phyloP scores from a whole-genome alignment of 2,329 filamentous ascomycete species.

The Ascochyta rabiei region DNA sequence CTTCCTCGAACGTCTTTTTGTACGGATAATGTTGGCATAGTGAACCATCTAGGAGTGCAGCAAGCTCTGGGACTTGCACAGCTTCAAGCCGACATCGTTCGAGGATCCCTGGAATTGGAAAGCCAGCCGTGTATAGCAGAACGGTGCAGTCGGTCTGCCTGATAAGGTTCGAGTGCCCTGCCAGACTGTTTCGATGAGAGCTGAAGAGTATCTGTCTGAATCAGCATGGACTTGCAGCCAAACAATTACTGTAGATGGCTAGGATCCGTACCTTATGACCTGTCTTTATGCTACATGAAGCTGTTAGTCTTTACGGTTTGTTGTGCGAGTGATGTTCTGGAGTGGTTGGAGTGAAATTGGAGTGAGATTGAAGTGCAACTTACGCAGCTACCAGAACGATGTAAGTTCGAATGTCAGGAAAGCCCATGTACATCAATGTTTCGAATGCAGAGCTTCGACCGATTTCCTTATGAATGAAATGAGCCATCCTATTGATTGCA shows the following conservation, averaged over 20 bases:
- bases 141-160: conserved; percentile 33
- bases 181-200: conserved; percentile 35
- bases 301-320: not conserved
- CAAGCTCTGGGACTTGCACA: conserved; percentile 34
- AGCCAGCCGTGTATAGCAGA: conserved; percentile 33
- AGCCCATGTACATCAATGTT: conserved; percentile 37
- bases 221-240: not conserved
- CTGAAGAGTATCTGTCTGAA: conserved; percentile 29
- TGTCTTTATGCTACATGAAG: conserved; percentile 46
- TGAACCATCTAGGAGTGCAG: conserved; percentile 26
- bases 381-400: conserved; percentile 49
- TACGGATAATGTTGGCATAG: conserved; percentile 28
- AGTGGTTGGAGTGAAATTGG: too few relatives aligned
- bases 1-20: conserved; percentile 37
- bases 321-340: too few relatives aligned
- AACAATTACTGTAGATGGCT: not conserved
- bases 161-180: conserved; percentile 34
- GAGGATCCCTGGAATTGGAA: conserved; percentile 29
- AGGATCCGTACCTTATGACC: conserved; percentile 45
- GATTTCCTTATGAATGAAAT: conserved; percentile 39
- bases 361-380: conserved; percentile 2
- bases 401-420: conserved; percentile 47
- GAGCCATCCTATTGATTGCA: conserved; percentile 41
- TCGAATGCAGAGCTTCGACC: conserved; percentile 37
- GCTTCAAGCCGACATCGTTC: conserved; percentile 33